phyloP scores from a whole-genome alignment of 768 basidiomycete genomes.

The Serendipita sp. region DNA sequence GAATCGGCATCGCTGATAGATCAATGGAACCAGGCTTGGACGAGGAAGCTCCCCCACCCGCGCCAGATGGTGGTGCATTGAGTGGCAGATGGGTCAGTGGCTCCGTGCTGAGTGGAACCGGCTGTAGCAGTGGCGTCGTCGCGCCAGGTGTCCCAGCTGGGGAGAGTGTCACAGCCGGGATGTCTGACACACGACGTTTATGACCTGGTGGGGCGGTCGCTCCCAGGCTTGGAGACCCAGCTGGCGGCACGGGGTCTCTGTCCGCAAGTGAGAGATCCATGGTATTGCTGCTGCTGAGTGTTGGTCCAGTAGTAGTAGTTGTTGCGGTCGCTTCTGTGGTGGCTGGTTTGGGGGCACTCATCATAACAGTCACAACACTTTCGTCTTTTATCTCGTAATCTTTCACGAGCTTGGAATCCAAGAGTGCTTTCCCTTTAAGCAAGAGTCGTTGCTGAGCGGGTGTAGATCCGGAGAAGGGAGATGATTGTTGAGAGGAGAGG shows the following conservation, averaged over 20 bases:
- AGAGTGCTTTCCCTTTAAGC: constrained; percentile 86
- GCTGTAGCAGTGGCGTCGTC: constrained; percentile 15
- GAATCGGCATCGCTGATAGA: constrained; percentile 35
- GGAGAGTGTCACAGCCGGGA: constrained; percentile 9
- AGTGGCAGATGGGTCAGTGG: constrained; percentile 14
- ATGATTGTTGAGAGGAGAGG: constrained; percentile 40
- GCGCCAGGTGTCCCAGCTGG: constrained; percentile 14
- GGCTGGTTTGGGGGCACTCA: constrained; percentile 18
- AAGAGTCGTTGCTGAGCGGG: constrained; percentile 75
- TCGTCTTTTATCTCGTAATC: constrained; percentile 78
- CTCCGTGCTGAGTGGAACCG: not conserved
- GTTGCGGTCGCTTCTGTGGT: constrained; percentile 49
- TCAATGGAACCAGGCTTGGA: constrained; percentile 59
- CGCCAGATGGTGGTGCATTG: constrained; percentile 15
- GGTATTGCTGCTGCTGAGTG: constrained; percentile 16
- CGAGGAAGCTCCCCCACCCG: constrained; percentile 27
- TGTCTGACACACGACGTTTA: not conserved
- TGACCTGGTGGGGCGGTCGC: constrained; percentile 13
- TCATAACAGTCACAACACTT: constrained; percentile 69
- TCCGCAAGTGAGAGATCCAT: constrained; percentile 16
- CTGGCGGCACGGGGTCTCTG: constrained; percentile 1
- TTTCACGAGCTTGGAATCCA: constrained; percentile 73
- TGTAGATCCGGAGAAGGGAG: constrained; percentile 35
- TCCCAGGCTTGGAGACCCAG: constrained; percentile 5
- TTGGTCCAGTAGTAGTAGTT: constrained; percentile 32